Evolutionary conservation across 2,329 filamentous ascomycete genomes (phyloP), one percentile per base, ranked within the genome.

Genomic region (Stagonosporopsis cucurbitacearum): DNA sequence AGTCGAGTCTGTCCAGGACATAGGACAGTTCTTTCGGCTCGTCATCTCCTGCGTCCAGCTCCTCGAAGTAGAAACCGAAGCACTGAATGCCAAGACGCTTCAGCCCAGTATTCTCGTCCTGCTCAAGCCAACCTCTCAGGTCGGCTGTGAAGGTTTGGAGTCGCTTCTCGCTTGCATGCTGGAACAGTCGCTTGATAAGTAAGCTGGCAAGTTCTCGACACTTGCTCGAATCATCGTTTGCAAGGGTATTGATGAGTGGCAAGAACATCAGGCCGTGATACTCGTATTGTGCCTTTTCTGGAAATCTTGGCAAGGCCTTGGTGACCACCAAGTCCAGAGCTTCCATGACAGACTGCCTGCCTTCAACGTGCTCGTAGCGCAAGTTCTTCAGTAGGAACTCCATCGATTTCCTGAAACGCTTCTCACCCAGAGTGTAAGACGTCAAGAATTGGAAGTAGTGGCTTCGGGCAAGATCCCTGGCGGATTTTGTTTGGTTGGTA

Each of bases 391-490:
- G 85, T 44, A 99, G 82, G 72, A 98, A 99, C 52, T 84, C 86
- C 46, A 97, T 83, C 71, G 98, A 94, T 73, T 96, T 96, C 35
- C 86, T 84, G 88, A 95, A 96, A 13, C 95, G 85, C 60, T 87
- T 90, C 75, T 92, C 93, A 68, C 90, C 92, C 73, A 98, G 95
- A 0, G 95, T 94, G 70, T 97, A 99, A 50, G 97, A 92, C 63
- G 93, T 86, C 52, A 99, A 80, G 78, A 99, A 99, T 64, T 97
- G 92, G 75, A 96, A 89, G 76, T 96, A 99, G 13, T 92, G 89
- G 19, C 92, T 92, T 53, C 95, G 85, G 13, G 94, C 93, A 33
- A 96, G 81, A 72, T 97, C 92, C 48, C 95, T 86, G 2, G 94
- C 94, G 62, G 90, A 88, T 65, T 90, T 89, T 65, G 96, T 93